phyloP scores from a whole-genome alignment of 75 land plant species.

The Sequoiadendron giganteum region DNA sequence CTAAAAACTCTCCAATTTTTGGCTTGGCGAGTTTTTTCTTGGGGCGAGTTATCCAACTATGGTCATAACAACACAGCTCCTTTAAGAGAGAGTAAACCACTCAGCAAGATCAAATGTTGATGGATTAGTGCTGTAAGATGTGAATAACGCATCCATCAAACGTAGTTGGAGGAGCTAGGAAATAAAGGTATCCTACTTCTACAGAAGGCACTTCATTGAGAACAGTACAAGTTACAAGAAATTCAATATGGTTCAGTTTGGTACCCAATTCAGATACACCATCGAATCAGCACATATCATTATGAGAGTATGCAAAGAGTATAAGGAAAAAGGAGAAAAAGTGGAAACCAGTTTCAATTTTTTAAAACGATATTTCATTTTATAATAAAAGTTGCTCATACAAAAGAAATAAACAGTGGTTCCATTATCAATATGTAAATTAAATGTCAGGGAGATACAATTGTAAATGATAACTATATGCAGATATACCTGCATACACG shows the following conservation, averaged over 20 bases:
- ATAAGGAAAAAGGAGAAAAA: not conserved
- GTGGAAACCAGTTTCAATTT: not conserved
- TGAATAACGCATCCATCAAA: not conserved
- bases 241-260: not conserved
- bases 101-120: not conserved
- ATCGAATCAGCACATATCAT: not conserved
- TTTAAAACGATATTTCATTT: not conserved
- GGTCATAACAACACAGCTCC: not conserved
- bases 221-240: not conserved
- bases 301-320: not conserved
- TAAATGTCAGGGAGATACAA: not conserved
- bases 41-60: too few species aligned
- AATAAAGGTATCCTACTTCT: not conserved
- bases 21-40: too few species aligned
- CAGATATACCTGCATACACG: not conserved
- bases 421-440: not conserved
- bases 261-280: not conserved
- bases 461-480: not conserved
- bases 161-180: not conserved
- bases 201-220: not conserved
- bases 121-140: not conserved
- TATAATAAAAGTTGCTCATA: not conserved
- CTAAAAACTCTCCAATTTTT: too few species aligned
- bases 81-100: not conserved
- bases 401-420: not conserved